These are phyloP conservation scores for Lagenidium sp. DNA, from an alignment of 352 stramenopile genomes.

Conservation along the genomic window DNA sequence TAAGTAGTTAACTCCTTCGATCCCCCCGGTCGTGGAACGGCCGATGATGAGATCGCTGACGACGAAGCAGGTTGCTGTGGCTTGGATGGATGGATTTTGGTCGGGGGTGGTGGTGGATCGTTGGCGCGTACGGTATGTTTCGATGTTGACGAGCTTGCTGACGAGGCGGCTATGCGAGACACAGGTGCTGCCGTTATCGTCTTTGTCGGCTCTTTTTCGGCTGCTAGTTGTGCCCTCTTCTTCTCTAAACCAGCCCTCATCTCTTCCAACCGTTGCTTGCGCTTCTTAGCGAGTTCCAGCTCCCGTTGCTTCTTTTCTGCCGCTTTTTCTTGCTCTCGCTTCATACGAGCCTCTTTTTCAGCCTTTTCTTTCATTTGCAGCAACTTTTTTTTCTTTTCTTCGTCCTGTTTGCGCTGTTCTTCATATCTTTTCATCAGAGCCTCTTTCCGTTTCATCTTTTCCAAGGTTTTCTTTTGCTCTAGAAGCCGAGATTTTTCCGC, in stretches of 20 bases:
- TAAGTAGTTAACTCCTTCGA: constrained; percentile 37
- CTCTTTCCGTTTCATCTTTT: constrained; percentile 55
- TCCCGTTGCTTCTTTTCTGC: constrained; percentile 56
- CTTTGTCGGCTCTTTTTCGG: constrained; percentile 22
- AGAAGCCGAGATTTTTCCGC: constrained; percentile 50
- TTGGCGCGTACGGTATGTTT: not conserved
- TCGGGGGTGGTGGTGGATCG: not conserved
- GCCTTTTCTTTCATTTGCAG: constrained; percentile 46
- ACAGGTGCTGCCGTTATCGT: not conserved
- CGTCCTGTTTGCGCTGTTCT: constrained; percentile 50
- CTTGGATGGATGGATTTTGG: constrained; percentile 8
- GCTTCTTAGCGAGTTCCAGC: constrained; percentile 44
- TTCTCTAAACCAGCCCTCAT: constrained; percentile 65
- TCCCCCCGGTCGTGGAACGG: no score
- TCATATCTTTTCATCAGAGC: constrained; percentile 62
- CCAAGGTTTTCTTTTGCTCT: constrained; percentile 60
- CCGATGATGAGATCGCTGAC: no score
- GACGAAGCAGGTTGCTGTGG: constrained; percentile 10
- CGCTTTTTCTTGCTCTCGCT: constrained; percentile 38
- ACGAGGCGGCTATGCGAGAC: not conserved
- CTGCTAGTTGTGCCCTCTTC: constrained; percentile 42
- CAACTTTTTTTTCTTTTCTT: constrained; percentile 57
- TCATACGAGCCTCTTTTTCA: constrained; percentile 40
- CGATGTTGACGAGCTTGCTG: not conserved
- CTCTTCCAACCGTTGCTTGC: constrained; percentile 53